Conservation (phyloP, 2,329 filamentous ascomycete species). For the Phialophora chinensis region DNA sequence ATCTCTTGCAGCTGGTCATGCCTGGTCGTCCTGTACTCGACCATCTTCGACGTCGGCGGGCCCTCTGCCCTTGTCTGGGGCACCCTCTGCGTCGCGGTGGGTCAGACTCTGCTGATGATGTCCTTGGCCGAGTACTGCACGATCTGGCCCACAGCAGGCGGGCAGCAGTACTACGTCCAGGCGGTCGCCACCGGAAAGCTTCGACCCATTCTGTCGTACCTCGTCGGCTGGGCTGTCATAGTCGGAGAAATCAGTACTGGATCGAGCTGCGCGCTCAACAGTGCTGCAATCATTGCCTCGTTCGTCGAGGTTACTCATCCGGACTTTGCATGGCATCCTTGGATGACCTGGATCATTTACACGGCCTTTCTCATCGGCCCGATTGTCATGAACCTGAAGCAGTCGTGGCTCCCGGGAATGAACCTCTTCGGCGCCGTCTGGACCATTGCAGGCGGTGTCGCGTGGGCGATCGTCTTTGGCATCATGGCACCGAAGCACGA, state of each 20-base stretch:
- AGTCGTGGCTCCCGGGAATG: conserved; percentile 35
- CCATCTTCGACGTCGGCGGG: conserved; percentile 36
- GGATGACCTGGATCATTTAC: conserved; percentile 35
- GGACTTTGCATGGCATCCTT: conserved; percentile 29
- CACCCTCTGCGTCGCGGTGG: conserved; percentile 35
- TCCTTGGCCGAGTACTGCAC: conserved; percentile 33
- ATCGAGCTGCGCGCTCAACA: conserved; percentile 33
- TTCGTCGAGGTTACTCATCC: conserved; percentile 35
- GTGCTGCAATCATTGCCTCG: conserved; percentile 33
- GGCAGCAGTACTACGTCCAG: conserved; percentile 35
- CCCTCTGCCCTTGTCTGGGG: conserved; percentile 32
- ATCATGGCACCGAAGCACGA: conserved; percentile 36
- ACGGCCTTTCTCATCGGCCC: conserved; percentile 32
- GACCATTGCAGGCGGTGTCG: conserved; percentile 31
- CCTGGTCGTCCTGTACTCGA: conserved; percentile 35
- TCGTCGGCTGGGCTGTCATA: conserved; percentile 34
- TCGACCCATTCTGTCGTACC: conserved; percentile 30
- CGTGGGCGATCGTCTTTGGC: conserved; percentile 34
- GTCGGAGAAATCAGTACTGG: conserved; percentile 34
- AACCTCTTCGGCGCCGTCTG: conserved; percentile 33
- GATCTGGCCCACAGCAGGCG: conserved; percentile 35
- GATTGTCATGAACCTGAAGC: conserved; percentile 33
- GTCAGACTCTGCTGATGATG: conserved; percentile 34
- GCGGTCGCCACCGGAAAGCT: conserved; percentile 29
- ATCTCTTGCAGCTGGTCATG: conserved; percentile 36